phyloP scores from a whole-genome alignment of 169 alveolate genomes.

The Plasmodium ovale region DNA sequence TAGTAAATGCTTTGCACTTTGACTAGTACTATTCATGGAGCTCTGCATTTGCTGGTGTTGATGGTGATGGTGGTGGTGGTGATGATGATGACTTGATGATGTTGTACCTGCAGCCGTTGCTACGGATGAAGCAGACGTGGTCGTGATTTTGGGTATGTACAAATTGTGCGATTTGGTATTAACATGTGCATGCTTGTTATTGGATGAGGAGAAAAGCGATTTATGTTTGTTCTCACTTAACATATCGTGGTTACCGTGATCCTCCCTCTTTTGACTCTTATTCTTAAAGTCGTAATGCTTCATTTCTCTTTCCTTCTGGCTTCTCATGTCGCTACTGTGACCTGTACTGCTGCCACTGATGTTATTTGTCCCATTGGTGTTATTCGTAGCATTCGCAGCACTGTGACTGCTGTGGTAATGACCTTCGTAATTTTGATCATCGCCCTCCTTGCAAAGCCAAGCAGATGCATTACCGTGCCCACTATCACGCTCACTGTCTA shows the following conservation, averaged over 20 bases:
- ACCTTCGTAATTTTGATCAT: background rate
- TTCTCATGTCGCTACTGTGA: slow-evolving; percentile 26
- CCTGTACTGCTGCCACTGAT: background rate
- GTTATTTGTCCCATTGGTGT: background rate
- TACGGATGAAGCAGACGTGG: too few species aligned
- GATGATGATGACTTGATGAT: background rate
- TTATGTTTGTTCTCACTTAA: slow-evolving; percentile 40
- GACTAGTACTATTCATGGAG: background rate
- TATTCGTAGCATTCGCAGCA: background rate
- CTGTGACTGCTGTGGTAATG: background rate
- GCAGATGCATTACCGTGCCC: background rate
- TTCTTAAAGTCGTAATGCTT: slow-evolving; percentile 49
- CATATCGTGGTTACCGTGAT: slow-evolving; percentile 16
- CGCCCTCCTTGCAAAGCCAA: slow-evolving; percentile 11
- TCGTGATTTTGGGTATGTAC: slow-evolving; percentile 30
- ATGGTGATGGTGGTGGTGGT: background rate
- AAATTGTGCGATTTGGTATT: slow-evolving; percentile 37
- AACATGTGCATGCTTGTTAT: slow-evolving; percentile 29
- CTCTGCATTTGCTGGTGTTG: slow-evolving; percentile 20
- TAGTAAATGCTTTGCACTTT: slow-evolving; percentile 20
- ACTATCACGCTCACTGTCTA: background rate
- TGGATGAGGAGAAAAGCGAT: slow-evolving; percentile 13
- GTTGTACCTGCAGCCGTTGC: slow-evolving; percentile 13
- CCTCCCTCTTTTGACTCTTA: slow-evolving; percentile 53
- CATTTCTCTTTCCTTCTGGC: slow-evolving; percentile 52